Base-by-base conservation (phyloP, 2,329 filamentous ascomycete species). In the Ophiocordyceps sinensis region DNA sequence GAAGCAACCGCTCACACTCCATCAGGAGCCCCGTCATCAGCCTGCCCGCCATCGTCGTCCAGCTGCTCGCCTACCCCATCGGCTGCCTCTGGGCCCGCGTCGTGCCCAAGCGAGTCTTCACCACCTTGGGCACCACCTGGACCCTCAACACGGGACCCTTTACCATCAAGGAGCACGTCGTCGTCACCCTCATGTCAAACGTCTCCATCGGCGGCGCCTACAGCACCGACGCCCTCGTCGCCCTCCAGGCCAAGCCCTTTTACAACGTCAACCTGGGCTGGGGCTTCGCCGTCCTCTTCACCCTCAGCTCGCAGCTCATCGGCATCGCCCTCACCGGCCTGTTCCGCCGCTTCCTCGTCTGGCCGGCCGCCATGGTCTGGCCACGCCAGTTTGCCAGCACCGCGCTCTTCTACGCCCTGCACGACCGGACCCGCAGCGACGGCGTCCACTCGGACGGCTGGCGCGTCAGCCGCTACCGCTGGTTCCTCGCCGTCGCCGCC, bases 281-380 rank as follows among this genome's bases (percentile, higher is more conserved):
- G 58, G 66, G 66, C 4, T 78, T 74, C 51, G 68, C 77, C 49
- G 56, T 78, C 2, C 58, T 77, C 19, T 63, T 79, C 43, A 67
- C 65, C 11, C 66, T 79, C 44, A 73, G 72, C 15, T 75, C 71
- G 1, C 70, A 78, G 45, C 62, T 74, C 47, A 71, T 77, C 38
- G 77, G 77, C 5, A 77, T 77, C 46, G 73, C 73, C 1, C 57
- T 79, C 14, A 75, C 76, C 1, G 75, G 75, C 1, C 54, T 78
- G 36, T 64, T 66, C 28, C 64, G 73, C 26, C 64, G 70, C 21
- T 78, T 73, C 54, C 63, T 79, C 17, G 66, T 74, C n/a, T 68
- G 62, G 54, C 75, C 72, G 1, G 70, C 75, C 1, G 67, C 72
- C 28, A 78, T 78, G 73, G 69, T 78, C 44, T 79, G 75, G 73